A percentile compares a stretch with the other conserved stretches of the same genome.
Conservation (phyloP, 306 rosid species). For the Ziziphus jujuba region DNA sequence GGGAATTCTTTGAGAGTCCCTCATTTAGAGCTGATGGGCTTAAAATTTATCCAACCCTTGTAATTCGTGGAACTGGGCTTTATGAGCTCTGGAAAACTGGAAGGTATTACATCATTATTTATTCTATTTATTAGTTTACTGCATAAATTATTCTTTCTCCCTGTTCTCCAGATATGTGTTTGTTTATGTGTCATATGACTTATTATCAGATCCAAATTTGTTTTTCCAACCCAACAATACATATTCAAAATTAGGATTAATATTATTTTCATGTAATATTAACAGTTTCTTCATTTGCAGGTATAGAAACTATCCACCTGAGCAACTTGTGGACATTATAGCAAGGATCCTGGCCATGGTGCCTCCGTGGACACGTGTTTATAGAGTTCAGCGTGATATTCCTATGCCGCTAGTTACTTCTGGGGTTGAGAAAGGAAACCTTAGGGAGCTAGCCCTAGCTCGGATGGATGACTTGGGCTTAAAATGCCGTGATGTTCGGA, state of each 20-base stretch:
- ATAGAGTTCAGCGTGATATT: constrained; percentile 98
- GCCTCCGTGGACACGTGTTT: constrained; percentile 98
- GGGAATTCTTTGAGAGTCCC: constrained; percentile 93
- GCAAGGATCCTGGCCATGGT: constrained; percentile 95
- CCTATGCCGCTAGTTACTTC: constrained; percentile 99
- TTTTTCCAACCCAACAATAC: neutral
- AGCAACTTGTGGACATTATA: constrained; percentile 94
- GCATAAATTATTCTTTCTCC: neutral
- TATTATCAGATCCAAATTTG: neutral
- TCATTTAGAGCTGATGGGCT: constrained; percentile 95
- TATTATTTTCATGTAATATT: neutral
- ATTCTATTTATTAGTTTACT: neutral
- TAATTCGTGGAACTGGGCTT: constrained; percentile 98
- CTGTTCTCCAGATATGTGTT: neutral
- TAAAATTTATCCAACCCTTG: constrained; percentile 94
- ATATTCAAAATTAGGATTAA: neutral
- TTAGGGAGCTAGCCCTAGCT: constrained; percentile 91
- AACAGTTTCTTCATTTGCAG: constrained; percentile 43
- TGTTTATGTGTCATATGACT: neutral
- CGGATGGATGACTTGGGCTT: constrained; percentile 96
- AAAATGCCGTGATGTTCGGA: constrained; percentile 96
- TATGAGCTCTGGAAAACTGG: constrained; percentile 99
- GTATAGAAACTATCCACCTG: constrained; percentile 96
- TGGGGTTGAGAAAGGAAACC: constrained; percentile 97
- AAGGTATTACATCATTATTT: constrained; percentile 44